A percentile compares a stretch with the other conserved stretches of the same genome.
phyloP scores from a whole-genome alignment of 495 filamentous ascomycete species.

The Cryomyces antarcticus region DNA sequence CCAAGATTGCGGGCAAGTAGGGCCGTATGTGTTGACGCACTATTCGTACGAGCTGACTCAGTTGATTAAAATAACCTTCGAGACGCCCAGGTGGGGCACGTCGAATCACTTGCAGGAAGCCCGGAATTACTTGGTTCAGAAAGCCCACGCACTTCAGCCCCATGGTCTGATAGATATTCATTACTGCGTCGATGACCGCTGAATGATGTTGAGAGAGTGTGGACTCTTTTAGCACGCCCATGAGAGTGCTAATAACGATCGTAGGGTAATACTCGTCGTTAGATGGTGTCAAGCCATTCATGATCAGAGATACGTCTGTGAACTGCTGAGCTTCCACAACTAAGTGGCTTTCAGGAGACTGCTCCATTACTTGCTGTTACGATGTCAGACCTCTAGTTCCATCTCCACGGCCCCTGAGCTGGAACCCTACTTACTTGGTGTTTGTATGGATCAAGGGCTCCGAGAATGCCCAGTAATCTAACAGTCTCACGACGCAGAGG shows the following conservation, averaged over 20 bases:
- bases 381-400: background rate
- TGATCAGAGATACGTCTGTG: conserved; percentile 91
- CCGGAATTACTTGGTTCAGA: conserved; percentile 79
- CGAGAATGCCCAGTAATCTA: conserved; percentile 87
- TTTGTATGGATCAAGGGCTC: conserved; percentile 87
- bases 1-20: conserved; percentile 64
- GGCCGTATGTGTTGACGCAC: conserved; percentile 90
- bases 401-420: background rate
- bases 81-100: conserved; percentile 50
- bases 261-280: conserved; percentile 98
- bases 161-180: conserved; percentile 93
- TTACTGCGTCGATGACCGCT: conserved; percentile 91
- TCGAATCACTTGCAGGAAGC: conserved; percentile 71
- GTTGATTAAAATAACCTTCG: conserved; percentile 91
- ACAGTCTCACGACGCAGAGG: conserved; percentile 81
- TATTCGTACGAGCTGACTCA: conserved; percentile 81
- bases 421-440: conserved; percentile 39
- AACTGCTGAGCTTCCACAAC: conserved; percentile 43
- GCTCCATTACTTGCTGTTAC: conserved; percentile 21
- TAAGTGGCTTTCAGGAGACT: conserved; percentile 39
- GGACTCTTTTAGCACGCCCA: conserved; percentile 75
- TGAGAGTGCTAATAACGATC: conserved; percentile 85
- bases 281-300: conserved; percentile 89
- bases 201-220: conserved; percentile 80
- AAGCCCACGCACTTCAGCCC: conserved; percentile 91